Evolutionary conservation across 78 protist genomes (phyloP), one percentile per base, ranked within the genome.

Genomic region (Polysphondylium violaceum): DNA sequence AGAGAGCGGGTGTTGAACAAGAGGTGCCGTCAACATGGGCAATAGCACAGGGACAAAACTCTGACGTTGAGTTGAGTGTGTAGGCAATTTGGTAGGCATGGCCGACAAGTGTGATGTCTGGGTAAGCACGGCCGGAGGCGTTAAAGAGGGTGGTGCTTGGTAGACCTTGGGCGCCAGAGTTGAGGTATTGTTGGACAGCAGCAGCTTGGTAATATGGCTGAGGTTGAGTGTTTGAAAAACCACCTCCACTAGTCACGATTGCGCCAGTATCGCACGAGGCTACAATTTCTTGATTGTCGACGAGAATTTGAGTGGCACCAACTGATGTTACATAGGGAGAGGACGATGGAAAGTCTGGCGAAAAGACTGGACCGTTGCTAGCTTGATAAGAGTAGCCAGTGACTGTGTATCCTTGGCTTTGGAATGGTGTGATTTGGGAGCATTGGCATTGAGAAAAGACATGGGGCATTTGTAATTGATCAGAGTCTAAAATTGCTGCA

Each of bases 81-180:
- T 64, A 64, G 16, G 25, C 53, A 21, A 64, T 64, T 4, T 31
- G 29, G 16, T 53, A 64, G 58, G 38, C 44, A 35, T 76, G 87
- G 1, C 93, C 93, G 21, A 93, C 90, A 0, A 88, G 76, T 0
- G 95, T 40, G 12, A 95, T 50, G 86, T 95, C 97, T 12, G 97
- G 97, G 85, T 93, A 95, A 1, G 92, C 95, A 3, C 97, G 77
- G n/a, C 95, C 94, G 21, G 79, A 7, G 19, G 64, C 41, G 76
- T 95, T 93, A 61, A 61, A 95, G n/a, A 50, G n/a, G 36, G 21
- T 38, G 33, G 73, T 38, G 7, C 41, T 36, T 23, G 19, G 12
- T 65, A 88, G 9, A 33, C 77, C 68, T 16, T 90, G 91, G 0
- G 63, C 44, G 1, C 23, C 47, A 25, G 17, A 29, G 2, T 27